These are phyloP conservation scores for Diaporthe sp. DNA, from an alignment of 2,329 filamentous ascomycete genomes.

Conservation along the genomic window DNA sequence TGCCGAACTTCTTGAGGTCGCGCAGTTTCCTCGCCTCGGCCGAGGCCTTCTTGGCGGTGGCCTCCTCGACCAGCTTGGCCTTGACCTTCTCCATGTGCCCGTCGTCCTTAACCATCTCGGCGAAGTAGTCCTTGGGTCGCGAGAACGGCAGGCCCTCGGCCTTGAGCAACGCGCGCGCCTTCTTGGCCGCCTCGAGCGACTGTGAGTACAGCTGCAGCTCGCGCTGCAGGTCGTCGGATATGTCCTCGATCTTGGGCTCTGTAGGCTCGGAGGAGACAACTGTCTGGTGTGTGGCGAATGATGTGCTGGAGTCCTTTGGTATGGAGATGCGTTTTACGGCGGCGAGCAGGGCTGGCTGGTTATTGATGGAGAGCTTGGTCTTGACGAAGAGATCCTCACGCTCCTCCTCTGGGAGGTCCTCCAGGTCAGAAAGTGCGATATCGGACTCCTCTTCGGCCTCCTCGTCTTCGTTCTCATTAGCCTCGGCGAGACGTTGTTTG, in stretches of 20 bases:
- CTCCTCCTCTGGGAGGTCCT: constrained; percentile 76
- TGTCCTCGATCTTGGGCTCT: constrained; percentile 77
- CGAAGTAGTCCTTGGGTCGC: constrained; percentile 94
- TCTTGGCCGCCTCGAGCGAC: constrained; percentile 81
- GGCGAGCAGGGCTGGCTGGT: constrained; percentile 85
- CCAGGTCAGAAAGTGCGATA: constrained; percentile 86
- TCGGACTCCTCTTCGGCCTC: constrained; percentile 82
- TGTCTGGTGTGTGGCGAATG: constrained; percentile 87
- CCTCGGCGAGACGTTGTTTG: constrained; percentile 53
- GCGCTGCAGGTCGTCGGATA: constrained; percentile 91
- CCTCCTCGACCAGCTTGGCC: constrained; percentile 91
- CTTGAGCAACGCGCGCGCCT: constrained; percentile 80
- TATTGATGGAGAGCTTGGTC: constrained; percentile 97
- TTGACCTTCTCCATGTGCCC: constrained; percentile 99
- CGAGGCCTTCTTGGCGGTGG: constrained; percentile 90
- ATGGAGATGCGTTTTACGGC: constrained; percentile 84
- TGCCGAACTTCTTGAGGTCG: constrained; percentile 99
- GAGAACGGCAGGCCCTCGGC: constrained; percentile 89
- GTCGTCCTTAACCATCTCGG: constrained; percentile 98
- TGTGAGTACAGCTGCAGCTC: constrained; percentile 96
- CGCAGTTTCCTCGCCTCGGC: constrained; percentile 91
- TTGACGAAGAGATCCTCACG: constrained; percentile 90
- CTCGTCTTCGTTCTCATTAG: constrained; percentile 70
- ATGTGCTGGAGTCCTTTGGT: constrained; percentile 73
- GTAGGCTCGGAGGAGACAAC: constrained; percentile 77